Conservation (phyloP, 805 yeast species). For the Metschnikowia kunwiensis region DNA sequence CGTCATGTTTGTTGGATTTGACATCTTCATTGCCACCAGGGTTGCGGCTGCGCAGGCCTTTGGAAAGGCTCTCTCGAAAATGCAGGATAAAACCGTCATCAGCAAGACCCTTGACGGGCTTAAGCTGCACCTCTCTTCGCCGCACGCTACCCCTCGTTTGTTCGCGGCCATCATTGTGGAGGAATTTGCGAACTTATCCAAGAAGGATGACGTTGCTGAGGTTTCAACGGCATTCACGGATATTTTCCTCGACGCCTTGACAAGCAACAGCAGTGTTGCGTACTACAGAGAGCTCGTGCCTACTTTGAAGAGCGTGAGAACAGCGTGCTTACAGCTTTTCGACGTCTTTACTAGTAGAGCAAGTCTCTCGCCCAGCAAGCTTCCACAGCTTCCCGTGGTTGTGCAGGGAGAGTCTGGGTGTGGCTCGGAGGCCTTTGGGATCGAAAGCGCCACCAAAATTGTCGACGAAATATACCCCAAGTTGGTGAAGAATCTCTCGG, state of each 20-base stretch:
- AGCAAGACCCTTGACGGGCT: constrained; percentile 37
- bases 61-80: constrained; percentile 60
- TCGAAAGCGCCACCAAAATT: constrained; percentile 72
- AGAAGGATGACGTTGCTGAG: constrained; percentile 15
- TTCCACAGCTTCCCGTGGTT: constrained; percentile 82
- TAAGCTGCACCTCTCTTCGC: constrained; percentile 46
- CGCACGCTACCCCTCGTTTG: constrained; percentile 79
- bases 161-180: constrained; percentile 66
- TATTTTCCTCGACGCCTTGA: constrained; percentile 35
- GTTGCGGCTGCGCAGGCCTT: constrained; percentile 71
- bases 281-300: constrained; percentile 84
- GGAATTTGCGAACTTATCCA: constrained; percentile 51
- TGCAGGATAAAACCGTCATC: constrained; percentile 40
- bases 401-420: constrained; percentile 95
- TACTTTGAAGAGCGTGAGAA: constrained; percentile 75
- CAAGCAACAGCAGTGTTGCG: constrained; percentile 45
- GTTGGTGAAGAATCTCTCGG: constrained; percentile 56
- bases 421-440: constrained; percentile 87
- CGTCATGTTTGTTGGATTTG: constrained; percentile 76
- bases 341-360: constrained; percentile 76
- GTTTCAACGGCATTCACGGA: constrained; percentile 24
- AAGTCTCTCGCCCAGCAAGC: constrained; percentile 61
- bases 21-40: constrained; percentile 71
- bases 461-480: constrained; percentile 62
- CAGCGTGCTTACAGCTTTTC: constrained; percentile 80